Evolutionary conservation across 2,329 filamentous ascomycete genomes (phyloP), one percentile per base, ranked within the genome.

Genomic region (Nothopassalora personata): DNA sequence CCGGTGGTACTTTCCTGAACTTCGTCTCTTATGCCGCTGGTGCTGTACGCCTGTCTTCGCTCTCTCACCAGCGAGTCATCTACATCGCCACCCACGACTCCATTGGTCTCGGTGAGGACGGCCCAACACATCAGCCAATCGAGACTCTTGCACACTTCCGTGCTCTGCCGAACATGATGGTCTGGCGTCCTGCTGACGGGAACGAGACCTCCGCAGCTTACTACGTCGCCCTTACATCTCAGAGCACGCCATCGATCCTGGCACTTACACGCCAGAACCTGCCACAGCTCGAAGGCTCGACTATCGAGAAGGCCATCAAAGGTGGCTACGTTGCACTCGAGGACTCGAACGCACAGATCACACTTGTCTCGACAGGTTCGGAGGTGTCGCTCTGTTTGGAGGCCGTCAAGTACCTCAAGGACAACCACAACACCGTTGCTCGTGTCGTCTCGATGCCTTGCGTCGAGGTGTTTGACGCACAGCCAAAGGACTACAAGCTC

Each of bases 11-110:
- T 72, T 99, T 99, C 87, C 83, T 99, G 70, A 99, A 97, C 88
- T 99, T 99, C 78, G 91, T 97, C 69, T 97, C 93, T 28, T 99
- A 99, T 77, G 93, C 90, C 68, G 91, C 94, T 67, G 94, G 94
- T 79, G 88, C 94, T 71, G 88, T 97, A 74, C 93, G 94, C 79
- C 86, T 99, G 62, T 96, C 92, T 39, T 87, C 94, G 45, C 85
- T 99, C 69, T 96, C 92, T 50, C 92, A 90, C 77, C 84, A 92
- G 76, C 93, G 93, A 71, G 83, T 86, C 74, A 92, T 99, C 82
- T 96, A 94, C 87, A 85, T 97, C 70, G 93, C 94, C 72, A 97
- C 93, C 69, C 93, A 97, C 85, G 93, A 97, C 84, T 97, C 93
- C 67, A 99, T 99, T 71, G 94, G 94, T 83, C 90, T 97, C 68